These are phyloP conservation scores for Kwoniella europaea DNA, from an alignment of 768 basidiomycete species.

Conservation along the genomic window DNA sequence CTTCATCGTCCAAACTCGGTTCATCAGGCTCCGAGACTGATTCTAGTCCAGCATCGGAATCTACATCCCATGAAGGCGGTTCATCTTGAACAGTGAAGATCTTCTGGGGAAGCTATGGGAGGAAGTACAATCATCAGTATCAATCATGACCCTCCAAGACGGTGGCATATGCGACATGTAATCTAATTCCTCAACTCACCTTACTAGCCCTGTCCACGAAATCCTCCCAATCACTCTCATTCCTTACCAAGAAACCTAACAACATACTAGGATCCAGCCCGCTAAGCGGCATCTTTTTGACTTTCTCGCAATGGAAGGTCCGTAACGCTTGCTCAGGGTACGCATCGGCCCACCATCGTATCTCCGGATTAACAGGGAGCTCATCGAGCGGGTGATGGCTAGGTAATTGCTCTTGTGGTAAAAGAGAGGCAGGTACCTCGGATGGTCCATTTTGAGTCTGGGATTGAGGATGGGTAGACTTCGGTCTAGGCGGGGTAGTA, in stretches of 20 bases:
- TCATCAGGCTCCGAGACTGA: slow-evolving; percentile 70
- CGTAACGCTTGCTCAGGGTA: slow-evolving; percentile 75
- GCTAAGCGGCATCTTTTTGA: slow-evolving; percentile 89
- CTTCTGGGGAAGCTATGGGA: slow-evolving; percentile 63
- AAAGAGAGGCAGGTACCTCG: slow-evolving; percentile 40
- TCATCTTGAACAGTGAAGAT: slow-evolving; percentile 89
- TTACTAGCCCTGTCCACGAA: slow-evolving; percentile 72
- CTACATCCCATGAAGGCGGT: slow-evolving; percentile 73
- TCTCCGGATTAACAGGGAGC: slow-evolving; percentile 47
- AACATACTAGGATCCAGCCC: slow-evolving; percentile 97
- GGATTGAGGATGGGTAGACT: background rate
- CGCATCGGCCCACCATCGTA: slow-evolving; percentile 67
- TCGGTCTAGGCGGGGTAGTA: slow-evolving; percentile 1
- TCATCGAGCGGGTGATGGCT: slow-evolving; percentile 18
- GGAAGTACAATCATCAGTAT: slow-evolving; percentile 11
- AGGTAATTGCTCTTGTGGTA: background rate
- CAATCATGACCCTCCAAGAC: too few relatives aligned
- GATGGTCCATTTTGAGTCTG: background rate
- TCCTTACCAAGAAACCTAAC: slow-evolving; percentile 83
- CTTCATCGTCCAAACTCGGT: slow-evolving; percentile 20
- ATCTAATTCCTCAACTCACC: slow-evolving; percentile 62
- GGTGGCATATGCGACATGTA: background rate
- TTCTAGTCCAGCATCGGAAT: slow-evolving; percentile 75
- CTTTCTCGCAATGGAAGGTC: slow-evolving; percentile 95
- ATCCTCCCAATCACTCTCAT: slow-evolving; percentile 84